These are phyloP conservation scores for Cryptosporidium parvum DNA, from an alignment of 169 alveolate genomes.

Conservation along the genomic window DNA sequence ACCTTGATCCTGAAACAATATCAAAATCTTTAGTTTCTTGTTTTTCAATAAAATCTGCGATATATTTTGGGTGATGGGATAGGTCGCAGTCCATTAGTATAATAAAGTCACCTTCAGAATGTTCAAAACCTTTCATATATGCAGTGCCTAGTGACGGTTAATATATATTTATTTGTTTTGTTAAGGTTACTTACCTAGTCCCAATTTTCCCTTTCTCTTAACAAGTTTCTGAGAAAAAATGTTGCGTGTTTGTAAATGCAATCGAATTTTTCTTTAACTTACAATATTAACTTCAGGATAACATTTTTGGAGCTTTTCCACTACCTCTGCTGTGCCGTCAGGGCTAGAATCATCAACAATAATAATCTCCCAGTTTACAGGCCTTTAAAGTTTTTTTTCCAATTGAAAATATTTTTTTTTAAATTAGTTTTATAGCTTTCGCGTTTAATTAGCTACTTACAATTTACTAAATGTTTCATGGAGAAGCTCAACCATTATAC, in stretches of 20 bases:
- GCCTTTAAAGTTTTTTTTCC: conserved; percentile 50
- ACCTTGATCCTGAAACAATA: conserved; percentile 97
- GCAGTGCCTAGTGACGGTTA: conserved; percentile 96
- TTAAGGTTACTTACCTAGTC: conserved; percentile 85
- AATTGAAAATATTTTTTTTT: background rate
- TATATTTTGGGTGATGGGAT: conserved; percentile 96
- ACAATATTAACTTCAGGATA: conserved; percentile 88
- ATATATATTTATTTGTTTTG: conserved; percentile 88
- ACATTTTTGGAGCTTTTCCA: conserved; percentile 85
- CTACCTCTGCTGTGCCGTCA: conserved; percentile 93
- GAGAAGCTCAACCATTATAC: conserved; percentile 89
- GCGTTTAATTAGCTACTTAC: conserved; percentile 75
- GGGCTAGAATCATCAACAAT: conserved; percentile 96
- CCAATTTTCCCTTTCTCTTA: conserved; percentile 93
- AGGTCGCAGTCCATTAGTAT: conserved; percentile 98
- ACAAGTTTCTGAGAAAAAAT: conserved; percentile 81
- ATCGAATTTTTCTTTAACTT: conserved; percentile 7
- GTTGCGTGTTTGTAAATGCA: background rate
- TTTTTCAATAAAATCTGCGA: conserved; percentile 89
- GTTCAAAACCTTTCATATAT: conserved; percentile 93
- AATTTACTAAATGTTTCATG: conserved; percentile 85
- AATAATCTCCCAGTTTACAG: conserved; percentile 90
- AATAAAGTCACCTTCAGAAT: conserved; percentile 91
- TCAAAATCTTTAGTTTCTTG: conserved; percentile 91
- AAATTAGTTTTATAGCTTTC: too few relatives aligned